Percentiles rank a stretch among this genome's conserved stretches.
Conservation (phyloP, 257 asterid genomes). For the Striga asiatica region DNA sequence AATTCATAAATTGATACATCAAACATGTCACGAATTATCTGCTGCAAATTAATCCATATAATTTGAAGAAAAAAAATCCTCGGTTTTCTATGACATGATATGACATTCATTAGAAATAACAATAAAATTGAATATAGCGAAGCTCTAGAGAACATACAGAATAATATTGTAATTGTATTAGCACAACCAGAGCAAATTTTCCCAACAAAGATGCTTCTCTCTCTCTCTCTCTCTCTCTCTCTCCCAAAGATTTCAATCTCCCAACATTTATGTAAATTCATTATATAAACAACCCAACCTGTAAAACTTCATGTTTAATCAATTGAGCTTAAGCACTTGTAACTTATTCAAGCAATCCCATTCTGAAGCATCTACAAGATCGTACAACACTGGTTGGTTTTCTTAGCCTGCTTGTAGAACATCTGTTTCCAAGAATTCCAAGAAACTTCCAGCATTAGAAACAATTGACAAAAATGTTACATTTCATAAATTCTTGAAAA, state of each 20-base stretch:
- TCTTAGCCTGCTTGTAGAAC: slow-evolving; percentile 91
- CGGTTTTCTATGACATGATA: no score
- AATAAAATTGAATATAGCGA: no score
- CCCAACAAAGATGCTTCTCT: no score
- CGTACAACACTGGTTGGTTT: slow-evolving; percentile 73
- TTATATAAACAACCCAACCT: slow-evolving; percentile 16
- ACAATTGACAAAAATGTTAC: neutral
- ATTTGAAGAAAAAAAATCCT: no score
- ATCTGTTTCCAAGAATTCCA: slow-evolving; percentile 36
- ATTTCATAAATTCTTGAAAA: neutral
- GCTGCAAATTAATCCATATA: no score
- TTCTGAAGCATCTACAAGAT: slow-evolving; percentile 34
- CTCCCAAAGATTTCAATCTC: neutral
- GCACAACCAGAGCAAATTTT: no score
- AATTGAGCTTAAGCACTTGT: slow-evolving; percentile 5
- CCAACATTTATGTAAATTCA: neutral
- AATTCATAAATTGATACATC: no score
- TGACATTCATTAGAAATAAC: no score
- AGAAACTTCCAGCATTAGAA: neutral
- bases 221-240: no score
- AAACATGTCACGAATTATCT: no score
- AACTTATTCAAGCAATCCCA: slow-evolving; percentile 1
- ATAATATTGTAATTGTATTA: neutral
- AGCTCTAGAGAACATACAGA: no score
- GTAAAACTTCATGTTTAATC: slow-evolving; percentile 3